These are phyloP conservation scores for Phaffia rhodozyma DNA, from an alignment of 1,284 basidiomycete genomes.

Conservation along the genomic window DNA sequence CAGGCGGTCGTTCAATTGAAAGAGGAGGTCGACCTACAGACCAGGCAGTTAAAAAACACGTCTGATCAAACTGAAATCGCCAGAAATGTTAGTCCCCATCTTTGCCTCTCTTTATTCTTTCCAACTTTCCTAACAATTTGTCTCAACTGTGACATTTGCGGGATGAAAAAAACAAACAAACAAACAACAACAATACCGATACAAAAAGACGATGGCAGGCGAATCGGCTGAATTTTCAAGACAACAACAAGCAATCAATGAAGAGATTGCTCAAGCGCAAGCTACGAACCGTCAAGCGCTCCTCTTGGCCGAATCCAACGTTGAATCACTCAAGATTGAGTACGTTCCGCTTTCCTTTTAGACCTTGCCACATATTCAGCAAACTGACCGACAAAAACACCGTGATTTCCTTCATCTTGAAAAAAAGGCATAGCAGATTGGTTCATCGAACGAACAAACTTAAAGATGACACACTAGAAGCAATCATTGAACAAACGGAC, in stretches of 20 bases:
- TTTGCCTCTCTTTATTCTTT: no score
- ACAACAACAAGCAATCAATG: conserved; percentile 12
- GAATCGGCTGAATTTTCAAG: conserved; percentile 21
- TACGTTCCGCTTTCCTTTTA: neutral
- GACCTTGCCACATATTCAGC: neutral
- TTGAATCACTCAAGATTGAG: conserved; percentile 17
- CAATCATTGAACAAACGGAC: conserved; percentile 16
- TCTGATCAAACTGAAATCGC: conserved; percentile 61
- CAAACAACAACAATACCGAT: neutral
- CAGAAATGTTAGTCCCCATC: conserved; percentile 49
- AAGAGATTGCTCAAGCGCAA: conserved; percentile 9
- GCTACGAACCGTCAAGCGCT: conserved; percentile 11
- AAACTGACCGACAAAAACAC: neutral
- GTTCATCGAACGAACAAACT: conserved; percentile 12
- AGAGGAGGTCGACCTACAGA: conserved; percentile 54
- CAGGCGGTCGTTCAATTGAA: conserved; percentile 37
- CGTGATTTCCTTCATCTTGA: neutral
- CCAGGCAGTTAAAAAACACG: conserved; percentile 37
- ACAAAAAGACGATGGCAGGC: neutral
- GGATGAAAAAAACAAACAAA: neutral
- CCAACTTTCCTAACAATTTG: neutral
- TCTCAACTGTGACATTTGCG: neutral
- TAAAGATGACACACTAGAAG: conserved; percentile 11
- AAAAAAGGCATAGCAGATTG: conserved; percentile 11
- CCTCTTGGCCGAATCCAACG: conserved; percentile 11